Base-by-base conservation (phyloP, 1,284 basidiomycete species). In the Schizophyllum amplum region DNA sequence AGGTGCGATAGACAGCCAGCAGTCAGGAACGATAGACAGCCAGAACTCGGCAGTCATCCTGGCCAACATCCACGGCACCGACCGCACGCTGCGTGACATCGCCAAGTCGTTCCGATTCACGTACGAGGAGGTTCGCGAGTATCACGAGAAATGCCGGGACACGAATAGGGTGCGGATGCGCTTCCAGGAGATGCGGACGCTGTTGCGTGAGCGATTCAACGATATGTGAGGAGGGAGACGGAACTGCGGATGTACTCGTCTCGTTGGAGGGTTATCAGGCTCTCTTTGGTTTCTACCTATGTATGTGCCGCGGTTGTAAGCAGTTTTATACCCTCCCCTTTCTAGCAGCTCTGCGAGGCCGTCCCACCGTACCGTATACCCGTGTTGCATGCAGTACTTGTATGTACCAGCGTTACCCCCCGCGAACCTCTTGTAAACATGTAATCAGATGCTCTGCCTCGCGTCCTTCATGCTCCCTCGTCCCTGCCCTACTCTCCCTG, bases 41-140 rank as follows among this genome's bases (percentile, higher is more conserved):
- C 69, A 65, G 20, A 59, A 67, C 22, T 65, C 68, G 20, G 66
- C 69, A 2, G 60, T 72, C 17, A 61, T 71, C 21, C 67, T 67
- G n/a, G 69, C 71, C n/a, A 72, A 69, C 52, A 67, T 86, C 51
- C 84, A 86, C 66, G 79, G 85, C 48, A 75, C 87, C 25, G 85
- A 87, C 61, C 79, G 80, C 63, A 75, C 72, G 13, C 76, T 90
- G 47, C 69, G 69, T 24, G 79, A 82, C 24, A 87, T 90, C 61
- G 86, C 87, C 6, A 71, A 67, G 24, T 80, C 86, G 47, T 84
- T 73, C 63, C 75, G 82, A 53, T 90, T 90, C 67, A 86, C 85
- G 1, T 66, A 80, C 0, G 82, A 83, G 60, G 87, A 90, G 67
- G 87, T 90, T 11, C 78, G 84, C 64, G 85, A 85, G 64, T 87